Evolutionary conservation across 208 protist species (phyloP).

Genomic region (Leishmania arabica): DNA sequence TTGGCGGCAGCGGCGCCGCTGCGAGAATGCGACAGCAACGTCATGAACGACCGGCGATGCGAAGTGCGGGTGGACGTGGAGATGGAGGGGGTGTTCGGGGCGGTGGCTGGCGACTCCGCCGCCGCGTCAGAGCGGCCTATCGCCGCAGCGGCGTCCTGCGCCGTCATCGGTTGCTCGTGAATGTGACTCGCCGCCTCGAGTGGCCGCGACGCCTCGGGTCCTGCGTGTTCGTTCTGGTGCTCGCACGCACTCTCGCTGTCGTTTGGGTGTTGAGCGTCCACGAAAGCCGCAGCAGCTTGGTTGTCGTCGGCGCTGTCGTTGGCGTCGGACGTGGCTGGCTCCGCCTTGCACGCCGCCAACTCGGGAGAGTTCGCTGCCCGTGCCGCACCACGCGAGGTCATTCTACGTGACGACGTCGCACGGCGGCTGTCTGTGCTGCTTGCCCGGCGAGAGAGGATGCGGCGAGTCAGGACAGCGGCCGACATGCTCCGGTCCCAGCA

Average conservation of each 20-base stretch:
- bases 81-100: not conserved
- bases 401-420: constrained; percentile 15
- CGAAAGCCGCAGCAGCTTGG: not conserved
- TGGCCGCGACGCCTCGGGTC: not conserved
- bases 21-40: not conserved
- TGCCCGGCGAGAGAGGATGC: constrained; percentile 3
- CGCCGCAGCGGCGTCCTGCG: not conserved
- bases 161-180: constrained; percentile 11
- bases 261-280: not conserved
- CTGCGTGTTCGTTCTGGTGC: constrained; percentile 22
- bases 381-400: constrained; percentile 10
- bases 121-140: not conserved
- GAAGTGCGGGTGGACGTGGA: constrained; percentile 5
- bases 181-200: constrained; percentile 4
- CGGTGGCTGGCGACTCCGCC: constrained; percentile 2
- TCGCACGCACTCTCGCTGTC: constrained; percentile 2
- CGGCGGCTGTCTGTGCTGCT: constrained; percentile 12
- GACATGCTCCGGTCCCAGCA: constrained; percentile 29
- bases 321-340: not conserved
- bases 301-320: not conserved
- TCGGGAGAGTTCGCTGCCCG: not conserved
- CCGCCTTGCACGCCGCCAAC: not conserved
- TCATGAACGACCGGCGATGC: constrained; percentile 13
- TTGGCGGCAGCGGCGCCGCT: too few relatives aligned
- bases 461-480: constrained; percentile 16